phyloP scores from a whole-genome alignment of 805 yeast species.

The Metschnikowia corniflorae region DNA sequence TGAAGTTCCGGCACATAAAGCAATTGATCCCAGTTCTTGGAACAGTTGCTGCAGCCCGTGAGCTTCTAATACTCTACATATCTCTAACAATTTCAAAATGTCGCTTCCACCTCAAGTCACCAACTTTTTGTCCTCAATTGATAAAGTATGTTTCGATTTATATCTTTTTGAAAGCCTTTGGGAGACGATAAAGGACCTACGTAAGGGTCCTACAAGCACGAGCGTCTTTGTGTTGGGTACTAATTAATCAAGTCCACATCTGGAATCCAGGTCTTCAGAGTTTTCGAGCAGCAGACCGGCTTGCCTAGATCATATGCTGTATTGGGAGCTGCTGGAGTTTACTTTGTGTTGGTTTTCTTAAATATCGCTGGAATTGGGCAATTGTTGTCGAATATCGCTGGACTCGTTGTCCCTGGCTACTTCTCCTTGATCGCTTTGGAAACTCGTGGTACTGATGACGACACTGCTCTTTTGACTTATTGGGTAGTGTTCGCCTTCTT shows the following conservation, averaged over 20 bases:
- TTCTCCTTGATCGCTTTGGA: slow-evolving; percentile 80
- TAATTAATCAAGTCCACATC: slow-evolving; percentile 28
- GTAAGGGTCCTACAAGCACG: no score
- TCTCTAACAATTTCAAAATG: slow-evolving; percentile 9
- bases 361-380: slow-evolving; percentile 96
- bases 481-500: slow-evolving; percentile 98
- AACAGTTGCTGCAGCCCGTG: slow-evolving; percentile 4
- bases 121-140: slow-evolving; percentile 15
- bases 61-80: neutral
- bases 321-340: slow-evolving; percentile 58
- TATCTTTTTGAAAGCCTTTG: no score
- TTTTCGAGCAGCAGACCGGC: slow-evolving; percentile 42
- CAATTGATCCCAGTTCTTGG: slow-evolving; percentile 5
- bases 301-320: slow-evolving; percentile 85
- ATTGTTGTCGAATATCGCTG: slow-evolving; percentile 86
- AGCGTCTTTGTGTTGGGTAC: neutral
- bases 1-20: slow-evolving; percentile 4
- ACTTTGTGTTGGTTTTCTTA: slow-evolving; percentile 75
- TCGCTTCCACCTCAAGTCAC: slow-evolving; percentile 18
- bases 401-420: slow-evolving; percentile 88
- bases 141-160: slow-evolving; percentile 18
- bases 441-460: slow-evolving; percentile 67
- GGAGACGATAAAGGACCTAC: neutral
- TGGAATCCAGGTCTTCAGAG: slow-evolving; percentile 29
- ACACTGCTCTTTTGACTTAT: slow-evolving; percentile 84